These are phyloP conservation scores for Amylostereum chailletii DNA, from an alignment of 1,284 basidiomycete species.

Conservation along the genomic window DNA sequence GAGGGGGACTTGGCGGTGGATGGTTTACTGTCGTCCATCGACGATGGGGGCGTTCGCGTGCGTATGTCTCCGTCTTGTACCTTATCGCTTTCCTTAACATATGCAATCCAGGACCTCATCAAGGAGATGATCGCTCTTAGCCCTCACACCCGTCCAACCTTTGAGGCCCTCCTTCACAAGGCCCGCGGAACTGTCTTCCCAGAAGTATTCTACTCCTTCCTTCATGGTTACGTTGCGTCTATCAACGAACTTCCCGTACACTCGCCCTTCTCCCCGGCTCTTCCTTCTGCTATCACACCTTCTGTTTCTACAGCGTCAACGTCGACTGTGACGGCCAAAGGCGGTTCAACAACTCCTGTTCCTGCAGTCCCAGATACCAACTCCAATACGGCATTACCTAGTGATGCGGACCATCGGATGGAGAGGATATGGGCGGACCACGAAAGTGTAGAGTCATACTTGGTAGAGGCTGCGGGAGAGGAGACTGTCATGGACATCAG, in stretches of 20 bases:
- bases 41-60: constrained; percentile 77
- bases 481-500: constrained; percentile 44
- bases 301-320: constrained; percentile 15
- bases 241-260: constrained; percentile 59
- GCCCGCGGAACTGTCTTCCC: constrained; percentile 83
- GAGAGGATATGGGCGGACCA: constrained; percentile 78
- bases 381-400: constrained; percentile 41
- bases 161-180: constrained; percentile 73
- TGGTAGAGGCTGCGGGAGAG: constrained; percentile 40
- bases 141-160: constrained; percentile 70
- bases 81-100: constrained; percentile 4
- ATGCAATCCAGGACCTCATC: constrained; percentile 62
- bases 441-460: constrained; percentile 66
- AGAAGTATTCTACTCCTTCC: constrained; percentile 88
- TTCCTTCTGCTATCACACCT: constrained; percentile 21
- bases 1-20: constrained; percentile 81
- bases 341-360: constrained; percentile 9
- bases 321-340: constrained; percentile 16
- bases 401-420: constrained; percentile 72
- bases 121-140: constrained; percentile 86
- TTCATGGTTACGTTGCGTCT: constrained; percentile 83
- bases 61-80: constrained; percentile 21
- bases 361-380: constrained; percentile 13
- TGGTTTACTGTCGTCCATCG: constrained; percentile 65
- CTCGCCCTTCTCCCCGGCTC: constrained; percentile 31